Percentiles rank a stretch among this genome's conserved stretches.
Conservation (phyloP, 345 rosid species). For the Brassica nigra region DNA sequence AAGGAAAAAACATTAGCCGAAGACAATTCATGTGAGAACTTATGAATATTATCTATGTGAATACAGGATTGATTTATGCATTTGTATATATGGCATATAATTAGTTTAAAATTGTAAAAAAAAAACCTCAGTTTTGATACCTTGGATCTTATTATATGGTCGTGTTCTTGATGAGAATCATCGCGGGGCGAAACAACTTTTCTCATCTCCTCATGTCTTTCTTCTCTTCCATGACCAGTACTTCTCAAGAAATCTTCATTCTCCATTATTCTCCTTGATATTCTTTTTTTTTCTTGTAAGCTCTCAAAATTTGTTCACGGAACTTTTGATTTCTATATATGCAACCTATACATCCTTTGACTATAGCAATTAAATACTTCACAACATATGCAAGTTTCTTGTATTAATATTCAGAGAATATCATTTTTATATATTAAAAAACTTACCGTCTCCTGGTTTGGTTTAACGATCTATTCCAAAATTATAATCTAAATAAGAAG, state of each 20-base stretch:
- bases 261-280: slow-evolving; percentile 25
- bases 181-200: slow-evolving; percentile 32
- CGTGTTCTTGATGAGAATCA: slow-evolving; percentile 37
- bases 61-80: not conserved
- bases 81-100: not conserved
- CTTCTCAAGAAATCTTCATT: slow-evolving; percentile 31
- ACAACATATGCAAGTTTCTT: slow-evolving; percentile 39
- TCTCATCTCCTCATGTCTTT: slow-evolving; percentile 37
- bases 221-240: slow-evolving; percentile 29
- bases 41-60: not conserved
- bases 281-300: slow-evolving; percentile 32
- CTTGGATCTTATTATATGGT: slow-evolving; percentile 44
- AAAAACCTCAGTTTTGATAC: slow-evolving; percentile 8
- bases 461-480: not conserved
- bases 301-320: slow-evolving; percentile 38
- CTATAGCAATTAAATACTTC: slow-evolving; percentile 28
- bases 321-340: slow-evolving; percentile 31
- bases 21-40: slow-evolving; percentile 12
- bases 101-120: not conserved
- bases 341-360: slow-evolving; percentile 47
- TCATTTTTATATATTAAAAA: not conserved
- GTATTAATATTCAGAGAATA: slow-evolving; percentile 23
- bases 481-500: not conserved
- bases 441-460: not conserved
- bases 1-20: not conserved